A percentile compares a stretch with the other conserved stretches of the same genome.
These are phyloP conservation scores for Anacardium occidentale DNA, from an alignment of 345 rosid species.

Conservation along the genomic window DNA sequence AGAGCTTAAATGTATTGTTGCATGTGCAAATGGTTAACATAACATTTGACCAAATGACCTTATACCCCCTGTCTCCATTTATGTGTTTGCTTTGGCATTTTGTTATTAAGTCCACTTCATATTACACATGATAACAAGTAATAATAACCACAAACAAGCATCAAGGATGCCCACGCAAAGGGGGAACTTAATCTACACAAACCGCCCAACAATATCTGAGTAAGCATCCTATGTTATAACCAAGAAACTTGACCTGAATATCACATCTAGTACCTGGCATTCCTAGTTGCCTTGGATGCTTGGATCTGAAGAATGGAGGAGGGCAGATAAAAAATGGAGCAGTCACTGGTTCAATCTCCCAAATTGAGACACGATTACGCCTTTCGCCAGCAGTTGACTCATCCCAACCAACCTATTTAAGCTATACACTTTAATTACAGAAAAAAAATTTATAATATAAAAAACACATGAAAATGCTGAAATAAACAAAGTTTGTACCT, in stretches of 20 bases:
- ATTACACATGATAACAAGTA: no score
- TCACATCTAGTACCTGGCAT: slow-evolving; percentile 53
- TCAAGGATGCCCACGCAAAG: slow-evolving; percentile 13
- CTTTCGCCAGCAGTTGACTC: slow-evolving; percentile 91
- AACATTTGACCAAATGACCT: no score
- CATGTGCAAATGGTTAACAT: no score
- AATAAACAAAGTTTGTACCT: slow-evolving; percentile 37
- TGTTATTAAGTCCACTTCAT: no score
- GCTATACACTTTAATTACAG: slow-evolving; percentile 10
- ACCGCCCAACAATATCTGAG: neutral
- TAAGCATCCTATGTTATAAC: neutral
- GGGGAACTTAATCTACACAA: slow-evolving; percentile 7
- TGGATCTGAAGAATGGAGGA: slow-evolving; percentile 85
- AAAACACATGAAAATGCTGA: neutral
- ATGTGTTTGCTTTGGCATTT: no score
- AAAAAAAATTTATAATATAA: neutral
- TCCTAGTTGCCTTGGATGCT: slow-evolving; percentile 76
- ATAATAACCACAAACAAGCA: slow-evolving; percentile 7
- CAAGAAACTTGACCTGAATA: neutral
- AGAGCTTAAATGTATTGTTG: no score
- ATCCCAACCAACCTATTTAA: slow-evolving; percentile 93
- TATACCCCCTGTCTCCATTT: no score
- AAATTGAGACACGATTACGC: slow-evolving; percentile 77
- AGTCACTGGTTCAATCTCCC: slow-evolving; percentile 96
- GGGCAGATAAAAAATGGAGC: slow-evolving; percentile 94